phyloP scores from a whole-genome alignment of 2,329 filamentous ascomycete species.

The Dactylellina sp. region DNA sequence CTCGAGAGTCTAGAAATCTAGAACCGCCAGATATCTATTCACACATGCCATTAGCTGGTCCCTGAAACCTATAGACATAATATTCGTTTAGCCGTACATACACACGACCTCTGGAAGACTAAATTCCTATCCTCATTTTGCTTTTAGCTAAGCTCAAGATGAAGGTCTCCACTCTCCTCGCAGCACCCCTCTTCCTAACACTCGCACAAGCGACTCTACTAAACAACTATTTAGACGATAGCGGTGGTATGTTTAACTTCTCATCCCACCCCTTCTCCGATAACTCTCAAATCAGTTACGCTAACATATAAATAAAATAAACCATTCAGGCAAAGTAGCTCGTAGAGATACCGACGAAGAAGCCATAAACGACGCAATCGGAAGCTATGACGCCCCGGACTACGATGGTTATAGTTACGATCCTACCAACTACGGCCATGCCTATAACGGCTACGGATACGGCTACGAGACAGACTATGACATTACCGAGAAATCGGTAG shows the following conservation, averaged over 20 bases:
- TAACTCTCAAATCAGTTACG: not conserved
- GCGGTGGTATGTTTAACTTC: not conserved
- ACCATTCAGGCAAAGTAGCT: not conserved
- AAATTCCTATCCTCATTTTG: not conserved
- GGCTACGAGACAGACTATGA: not conserved
- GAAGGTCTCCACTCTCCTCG: conserved; percentile 37
- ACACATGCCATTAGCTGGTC: not conserved
- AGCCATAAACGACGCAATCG: not conserved
- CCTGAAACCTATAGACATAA: not conserved
- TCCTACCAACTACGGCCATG: not conserved
- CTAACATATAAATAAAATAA: not conserved
- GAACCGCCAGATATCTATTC: too few relatives aligned
- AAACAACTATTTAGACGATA: conserved; percentile 3
- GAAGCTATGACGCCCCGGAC: not conserved
- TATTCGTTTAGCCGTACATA: not conserved
- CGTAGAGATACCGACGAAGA: conserved; percentile 5
- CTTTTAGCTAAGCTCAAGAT: conserved; percentile 22
- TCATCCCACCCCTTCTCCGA: not conserved
- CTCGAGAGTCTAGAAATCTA: too few relatives aligned
- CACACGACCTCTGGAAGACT: too few relatives aligned
- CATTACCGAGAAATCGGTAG: not conserved
- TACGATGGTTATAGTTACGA: not conserved
- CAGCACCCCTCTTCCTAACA: conserved; percentile 20
- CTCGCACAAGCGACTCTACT: conserved; percentile 28
- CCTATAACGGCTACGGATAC: not conserved